phyloP scores from a whole-genome alignment of 176 grass and related monocot genomes.

The Thinopyrum elongatum region DNA sequence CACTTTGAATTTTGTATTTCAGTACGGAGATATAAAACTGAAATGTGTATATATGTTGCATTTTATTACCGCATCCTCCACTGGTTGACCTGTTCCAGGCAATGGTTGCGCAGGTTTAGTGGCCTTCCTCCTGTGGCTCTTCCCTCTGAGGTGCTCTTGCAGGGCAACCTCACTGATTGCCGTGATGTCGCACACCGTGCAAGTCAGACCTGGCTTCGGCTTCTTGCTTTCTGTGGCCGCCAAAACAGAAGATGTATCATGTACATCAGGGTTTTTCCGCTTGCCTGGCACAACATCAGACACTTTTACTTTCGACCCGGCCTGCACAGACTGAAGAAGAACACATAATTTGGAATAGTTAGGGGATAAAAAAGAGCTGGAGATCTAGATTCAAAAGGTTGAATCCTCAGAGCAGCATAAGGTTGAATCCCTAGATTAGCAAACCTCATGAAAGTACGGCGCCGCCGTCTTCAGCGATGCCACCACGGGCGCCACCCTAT shows the following conservation, averaged over 20 bases:
- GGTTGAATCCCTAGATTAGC: too few species aligned
- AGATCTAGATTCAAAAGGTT: too few species aligned
- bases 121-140: conserved; percentile 5
- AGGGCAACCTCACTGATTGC: neutral
- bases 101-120: neutral
- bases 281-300: neutral
- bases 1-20: too few species aligned
- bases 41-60: neutral
- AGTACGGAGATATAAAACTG: too few species aligned
- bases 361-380: too few species aligned
- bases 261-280: neutral
- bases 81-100: neutral
- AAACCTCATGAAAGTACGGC: neutral
- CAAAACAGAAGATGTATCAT: neutral
- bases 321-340: neutral
- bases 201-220: neutral
- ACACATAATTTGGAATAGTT: too few species aligned
- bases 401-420: too few species aligned
- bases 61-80: neutral
- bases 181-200: conserved; percentile 21
- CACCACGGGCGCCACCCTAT: neutral
- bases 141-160: conserved; percentile 29
- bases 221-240: neutral
- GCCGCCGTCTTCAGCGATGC: neutral
- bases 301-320: too few species aligned